Conservation (phyloP, 2,329 filamentous ascomycete species). For the Beauveria rudraprayagi region DNA sequence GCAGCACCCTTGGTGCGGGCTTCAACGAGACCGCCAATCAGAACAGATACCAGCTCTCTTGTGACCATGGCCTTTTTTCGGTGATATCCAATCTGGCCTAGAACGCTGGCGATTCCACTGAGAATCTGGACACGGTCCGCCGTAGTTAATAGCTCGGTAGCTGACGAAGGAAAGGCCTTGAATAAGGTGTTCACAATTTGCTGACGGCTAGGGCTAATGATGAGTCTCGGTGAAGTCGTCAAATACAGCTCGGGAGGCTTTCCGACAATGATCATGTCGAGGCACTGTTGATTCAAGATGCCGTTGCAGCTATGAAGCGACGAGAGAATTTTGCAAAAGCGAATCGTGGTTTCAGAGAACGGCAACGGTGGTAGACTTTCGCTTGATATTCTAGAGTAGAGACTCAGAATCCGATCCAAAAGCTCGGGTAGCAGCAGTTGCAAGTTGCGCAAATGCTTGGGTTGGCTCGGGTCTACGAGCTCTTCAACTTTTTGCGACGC, state of each 20-base stretch:
- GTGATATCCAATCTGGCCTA: slow-evolving; percentile 69
- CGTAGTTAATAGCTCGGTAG: slow-evolving; percentile 59
- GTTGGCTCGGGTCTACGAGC: slow-evolving; percentile 34
- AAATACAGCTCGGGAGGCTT: slow-evolving; percentile 42
- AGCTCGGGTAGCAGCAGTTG: slow-evolving; percentile 61
- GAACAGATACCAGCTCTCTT: slow-evolving; percentile 72
- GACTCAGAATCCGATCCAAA: slow-evolving; percentile 62
- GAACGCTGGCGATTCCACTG: slow-evolving; percentile 78
- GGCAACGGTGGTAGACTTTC: slow-evolving; percentile 65
- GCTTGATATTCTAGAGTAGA: slow-evolving; percentile 63
- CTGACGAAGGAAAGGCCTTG: slow-evolving; percentile 60
- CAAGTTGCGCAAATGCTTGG: slow-evolving; percentile 46
- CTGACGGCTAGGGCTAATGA: slow-evolving; percentile 48
- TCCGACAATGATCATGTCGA: slow-evolving; percentile 60
- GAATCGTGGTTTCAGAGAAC: slow-evolving; percentile 63
- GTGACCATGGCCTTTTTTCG: slow-evolving; percentile 89
- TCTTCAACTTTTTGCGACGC: slow-evolving; percentile 25
- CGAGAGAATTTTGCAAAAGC: slow-evolving; percentile 63
- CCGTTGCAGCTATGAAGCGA: slow-evolving; percentile 60
- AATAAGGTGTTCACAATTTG: slow-evolving; percentile 59
- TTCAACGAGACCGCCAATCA: slow-evolving; percentile 80
- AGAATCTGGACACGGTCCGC: slow-evolving; percentile 73
- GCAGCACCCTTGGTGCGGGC: slow-evolving; percentile 87
- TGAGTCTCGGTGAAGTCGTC: slow-evolving; percentile 47
- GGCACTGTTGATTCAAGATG: slow-evolving; percentile 48